Base-by-base conservation (phyloP, 2,329 filamentous ascomycete species). In the Sporothrix schenckii region DNA sequence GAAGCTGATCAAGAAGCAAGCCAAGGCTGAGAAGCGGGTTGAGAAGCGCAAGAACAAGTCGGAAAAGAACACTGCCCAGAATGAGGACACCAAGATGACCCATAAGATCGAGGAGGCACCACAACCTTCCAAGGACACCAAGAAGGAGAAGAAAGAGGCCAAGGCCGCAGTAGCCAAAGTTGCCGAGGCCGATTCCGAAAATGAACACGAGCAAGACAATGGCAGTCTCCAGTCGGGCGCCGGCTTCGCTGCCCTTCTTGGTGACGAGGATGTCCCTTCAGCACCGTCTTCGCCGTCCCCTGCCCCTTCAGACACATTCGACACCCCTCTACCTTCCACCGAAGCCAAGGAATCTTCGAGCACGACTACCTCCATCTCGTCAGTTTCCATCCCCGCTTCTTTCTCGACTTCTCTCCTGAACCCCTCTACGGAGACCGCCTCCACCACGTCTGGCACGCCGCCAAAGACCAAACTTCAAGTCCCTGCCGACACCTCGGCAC, bases 401-500 rank as follows among this genome's bases (percentile, higher is more conserved):
- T 71, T 71, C 24, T 66, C 66, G 30, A 56, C 63, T 11, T 72
- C 70, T 5, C 67, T 72, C 7, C 27, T 56, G 79, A 81, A 84
- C 41, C 34, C 63, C 13, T 10, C 52, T 7, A 30, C 21, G 16
- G 52, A 50, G 1, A 30, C 53, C 1, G 39, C 66, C n/a, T 68
- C 63, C 16, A 34, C 68, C 19, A 44, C 68, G 2, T 53, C 71
- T 11, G 69, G 58, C 14, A 60, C 67, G 39, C 47, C 70, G 21
- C 27, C 68, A 6, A 68, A 52, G 21, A 30, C 19, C 39, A 70
- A 69, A 50, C 39, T 73, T 27, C 70, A 53, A 9, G 66, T 72
- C 5, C 90, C 90, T 69, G 83, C 88, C 73, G 90, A 94, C 77
- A 90, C 90, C 54, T 88, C 92, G 72, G 88, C 90, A 34, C 87